Evolutionary conservation across 2,329 filamentous ascomycete genomes (phyloP).

Genomic region (Leptodontidium sp.): DNA sequence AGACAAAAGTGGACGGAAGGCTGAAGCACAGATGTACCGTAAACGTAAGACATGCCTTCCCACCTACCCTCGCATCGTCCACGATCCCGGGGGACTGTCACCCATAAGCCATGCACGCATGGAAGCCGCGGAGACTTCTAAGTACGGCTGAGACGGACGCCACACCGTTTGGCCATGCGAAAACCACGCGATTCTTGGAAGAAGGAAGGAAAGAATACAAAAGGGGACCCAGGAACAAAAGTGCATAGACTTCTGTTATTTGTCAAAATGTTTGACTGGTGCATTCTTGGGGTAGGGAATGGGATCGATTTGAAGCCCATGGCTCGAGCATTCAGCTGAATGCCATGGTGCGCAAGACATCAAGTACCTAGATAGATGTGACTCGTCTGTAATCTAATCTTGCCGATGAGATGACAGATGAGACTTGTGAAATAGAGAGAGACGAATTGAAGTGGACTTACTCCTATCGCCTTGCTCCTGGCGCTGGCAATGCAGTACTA

Average conservation of each 20-base stretch:
- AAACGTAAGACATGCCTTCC: not conserved
- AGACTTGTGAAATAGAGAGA: too few relatives aligned
- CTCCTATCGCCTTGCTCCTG: too few relatives aligned
- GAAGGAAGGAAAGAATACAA: slow-evolving; percentile 6
- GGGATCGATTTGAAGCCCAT: not conserved
- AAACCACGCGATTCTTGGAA: slow-evolving; percentile 1
- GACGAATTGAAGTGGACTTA: too few relatives aligned
- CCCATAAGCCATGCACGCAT: not conserved
- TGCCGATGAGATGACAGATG: not conserved
- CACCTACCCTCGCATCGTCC: not conserved
- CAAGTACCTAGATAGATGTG: not conserved
- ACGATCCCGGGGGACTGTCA: not conserved
- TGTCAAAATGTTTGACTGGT: not conserved
- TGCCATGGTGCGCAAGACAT: not conserved
- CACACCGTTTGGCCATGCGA: slow-evolving; percentile 11
- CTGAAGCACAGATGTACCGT: not conserved
- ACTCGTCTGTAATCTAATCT: not conserved
- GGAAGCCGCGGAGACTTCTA: not conserved
- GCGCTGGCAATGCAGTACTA: too few relatives aligned
- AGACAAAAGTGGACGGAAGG: not conserved
- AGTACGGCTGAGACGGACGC: slow-evolving; percentile 11
- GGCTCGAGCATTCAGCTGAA: not conserved
- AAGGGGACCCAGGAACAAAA: not conserved
- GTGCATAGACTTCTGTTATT: not conserved
- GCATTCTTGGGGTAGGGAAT: not conserved